A percentile compares a stretch with the other conserved stretches of the same genome.
These are phyloP conservation scores for Xanthoceras sorbifolium DNA, from an alignment of 345 rosid species.

Conservation along the genomic window DNA sequence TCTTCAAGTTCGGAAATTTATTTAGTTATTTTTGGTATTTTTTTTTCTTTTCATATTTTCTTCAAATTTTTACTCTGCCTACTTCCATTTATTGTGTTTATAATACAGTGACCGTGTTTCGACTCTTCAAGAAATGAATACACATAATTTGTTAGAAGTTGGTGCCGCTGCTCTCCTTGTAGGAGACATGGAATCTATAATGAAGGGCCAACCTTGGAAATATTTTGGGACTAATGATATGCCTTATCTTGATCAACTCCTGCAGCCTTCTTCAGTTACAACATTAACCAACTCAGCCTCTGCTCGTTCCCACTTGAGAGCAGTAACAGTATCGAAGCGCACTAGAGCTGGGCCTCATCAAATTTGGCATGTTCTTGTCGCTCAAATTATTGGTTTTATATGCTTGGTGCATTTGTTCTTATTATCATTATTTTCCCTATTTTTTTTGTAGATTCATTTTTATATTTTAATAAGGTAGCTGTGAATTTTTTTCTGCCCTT, in stretches of 20 bases:
- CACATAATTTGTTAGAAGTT: conserved; percentile 77
- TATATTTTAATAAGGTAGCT: background rate
- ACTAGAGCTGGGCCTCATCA: conserved; percentile 75
- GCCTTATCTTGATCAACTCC: conserved; percentile 93
- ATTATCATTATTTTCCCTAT: conserved; percentile 8
- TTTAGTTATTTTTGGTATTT: conserved; percentile 8
- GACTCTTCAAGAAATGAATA: conserved; percentile 69
- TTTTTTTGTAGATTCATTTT: background rate
- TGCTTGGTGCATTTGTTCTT: conserved; percentile 10
- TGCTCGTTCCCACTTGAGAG: conserved; percentile 76
- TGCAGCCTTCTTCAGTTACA: conserved; percentile 87
- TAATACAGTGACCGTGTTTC: conserved; percentile 55
- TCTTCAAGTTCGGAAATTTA: background rate
- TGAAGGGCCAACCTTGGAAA: conserved; percentile 93
- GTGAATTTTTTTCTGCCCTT: background rate
- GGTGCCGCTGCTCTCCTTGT: conserved; percentile 97
- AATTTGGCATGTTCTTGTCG: conserved; percentile 62
- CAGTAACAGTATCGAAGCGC: conserved; percentile 91
- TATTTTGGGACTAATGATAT: conserved; percentile 84
- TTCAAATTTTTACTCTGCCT: conserved; percentile 8
- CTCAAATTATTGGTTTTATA: conserved; percentile 26
- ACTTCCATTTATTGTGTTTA: conserved; percentile 7
- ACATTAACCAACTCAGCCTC: conserved; percentile 73
- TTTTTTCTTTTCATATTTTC: conserved; percentile 1
- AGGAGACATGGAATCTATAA: conserved; percentile 91